Percentiles rank a stretch among this genome's conserved stretches.
These are phyloP conservation scores for Vitis rotundifolia DNA, from an alignment of 164 flowering plant genomes.

Conservation along the genomic window DNA sequence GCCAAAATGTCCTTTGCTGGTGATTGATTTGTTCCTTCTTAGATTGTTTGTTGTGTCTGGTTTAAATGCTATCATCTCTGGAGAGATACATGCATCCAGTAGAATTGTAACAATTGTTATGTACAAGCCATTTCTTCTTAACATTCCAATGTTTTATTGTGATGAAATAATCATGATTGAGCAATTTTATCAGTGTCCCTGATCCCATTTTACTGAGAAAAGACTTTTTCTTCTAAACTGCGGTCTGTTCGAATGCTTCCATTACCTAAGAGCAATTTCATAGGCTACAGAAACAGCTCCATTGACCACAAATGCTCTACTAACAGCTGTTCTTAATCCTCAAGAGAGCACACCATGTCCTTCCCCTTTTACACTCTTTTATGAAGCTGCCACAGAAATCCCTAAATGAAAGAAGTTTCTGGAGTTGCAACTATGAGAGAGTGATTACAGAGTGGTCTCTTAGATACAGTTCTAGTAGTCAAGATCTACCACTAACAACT, in stretches of 20 bases:
- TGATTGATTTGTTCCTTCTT: neutral
- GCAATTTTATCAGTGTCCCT: no score
- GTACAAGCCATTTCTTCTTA: no score
- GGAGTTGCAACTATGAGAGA: neutral
- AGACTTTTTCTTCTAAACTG: neutral
- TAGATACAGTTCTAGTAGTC: no score
- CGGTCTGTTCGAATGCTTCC: conserved; percentile 22
- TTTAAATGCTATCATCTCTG: neutral
- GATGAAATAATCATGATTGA: no score
- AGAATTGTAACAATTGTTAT: no score
- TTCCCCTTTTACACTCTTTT: conserved; percentile 57
- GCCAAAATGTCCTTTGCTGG: neutral
- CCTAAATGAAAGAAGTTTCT: no score
- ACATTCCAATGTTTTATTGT: no score
- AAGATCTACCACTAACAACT: no score
- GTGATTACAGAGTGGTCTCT: no score
- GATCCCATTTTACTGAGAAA: neutral
- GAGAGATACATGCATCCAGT: neutral
- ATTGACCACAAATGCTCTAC: conserved; percentile 86
- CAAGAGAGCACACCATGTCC: conserved; percentile 70
- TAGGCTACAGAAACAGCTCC: conserved; percentile 81
- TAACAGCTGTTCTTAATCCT: conserved; percentile 77
- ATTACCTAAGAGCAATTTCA: conserved; percentile 62
- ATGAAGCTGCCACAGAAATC: conserved; percentile 15
- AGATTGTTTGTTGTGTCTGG: neutral